These are phyloP conservation scores for Globisporangium carolinianum DNA, from an alignment of 352 stramenopile species.

Conservation along the genomic window DNA sequence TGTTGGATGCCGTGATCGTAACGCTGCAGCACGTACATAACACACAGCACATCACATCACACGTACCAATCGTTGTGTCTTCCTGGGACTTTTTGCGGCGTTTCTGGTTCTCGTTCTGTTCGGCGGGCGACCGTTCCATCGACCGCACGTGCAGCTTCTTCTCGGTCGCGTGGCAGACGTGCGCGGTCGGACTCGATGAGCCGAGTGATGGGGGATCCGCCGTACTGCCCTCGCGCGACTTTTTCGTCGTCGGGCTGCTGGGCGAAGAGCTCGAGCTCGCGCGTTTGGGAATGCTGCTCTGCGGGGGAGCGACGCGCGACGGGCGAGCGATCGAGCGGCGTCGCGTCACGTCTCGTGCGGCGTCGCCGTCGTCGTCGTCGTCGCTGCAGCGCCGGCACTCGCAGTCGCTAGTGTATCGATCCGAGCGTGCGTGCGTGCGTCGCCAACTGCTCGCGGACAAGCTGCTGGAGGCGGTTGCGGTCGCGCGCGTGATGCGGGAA, in stretches of 20 bases:
- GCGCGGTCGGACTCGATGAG: constrained; percentile 8
- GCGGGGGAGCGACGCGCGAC: constrained; percentile 3
- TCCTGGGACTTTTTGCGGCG: constrained; percentile 67
- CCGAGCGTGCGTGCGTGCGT: background rate
- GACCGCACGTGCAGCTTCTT: constrained; percentile 58
- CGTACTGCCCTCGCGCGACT: constrained; percentile 9
- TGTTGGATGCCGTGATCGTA: no score
- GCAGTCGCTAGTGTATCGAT: constrained; percentile 13
- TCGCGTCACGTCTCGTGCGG: constrained; percentile 13
- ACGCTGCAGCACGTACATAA: no score
- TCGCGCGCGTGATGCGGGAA: no score
- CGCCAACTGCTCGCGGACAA: background rate
- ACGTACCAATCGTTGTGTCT: constrained; percentile 17
- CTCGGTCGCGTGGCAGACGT: constrained; percentile 17
- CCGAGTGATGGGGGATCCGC: background rate
- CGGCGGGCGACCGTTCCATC: constrained; percentile 41
- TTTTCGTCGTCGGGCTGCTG: constrained; percentile 16
- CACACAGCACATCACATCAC: background rate
- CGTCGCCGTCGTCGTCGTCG: constrained; percentile 12
- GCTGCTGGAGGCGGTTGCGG: constrained; percentile 3
- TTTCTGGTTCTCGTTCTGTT: constrained; percentile 53
- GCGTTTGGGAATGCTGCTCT: constrained; percentile 17
- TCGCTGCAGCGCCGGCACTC: constrained; percentile 11
- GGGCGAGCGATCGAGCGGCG: constrained; percentile 9
- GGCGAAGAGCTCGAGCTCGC: constrained; percentile 11